Conservation (phyloP, 805 yeast species). For the Candida nonsorbophila region DNA sequence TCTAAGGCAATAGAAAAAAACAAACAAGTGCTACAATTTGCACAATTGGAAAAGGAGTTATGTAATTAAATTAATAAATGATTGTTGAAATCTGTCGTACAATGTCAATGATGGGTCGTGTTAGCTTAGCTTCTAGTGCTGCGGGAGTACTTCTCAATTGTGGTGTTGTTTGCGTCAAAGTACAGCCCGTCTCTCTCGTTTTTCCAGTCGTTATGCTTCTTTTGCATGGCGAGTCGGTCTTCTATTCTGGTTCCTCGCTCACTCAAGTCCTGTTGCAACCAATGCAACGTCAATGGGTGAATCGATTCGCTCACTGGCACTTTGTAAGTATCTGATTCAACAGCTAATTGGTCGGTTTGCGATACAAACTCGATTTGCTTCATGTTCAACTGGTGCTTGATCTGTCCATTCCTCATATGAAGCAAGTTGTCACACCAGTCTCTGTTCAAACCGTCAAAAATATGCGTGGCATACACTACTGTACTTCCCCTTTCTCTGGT, state of each 20-base stretch:
- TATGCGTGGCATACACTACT: constrained; percentile 91
- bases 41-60: constrained; percentile 26
- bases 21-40: constrained; percentile 19
- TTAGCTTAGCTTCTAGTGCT: constrained; percentile 36
- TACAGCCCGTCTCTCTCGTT: constrained; percentile 30
- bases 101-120: constrained; percentile 1
- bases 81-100: constrained; percentile 1
- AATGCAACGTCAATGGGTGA: constrained; percentile 68
- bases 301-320: constrained; percentile 47
- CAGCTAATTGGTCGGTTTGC: constrained; percentile 2
- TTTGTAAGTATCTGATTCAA: constrained; percentile 17
- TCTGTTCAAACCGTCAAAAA: constrained; percentile 85
- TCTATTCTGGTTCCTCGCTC: constrained; percentile 53
- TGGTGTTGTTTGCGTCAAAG: constrained; percentile 41
- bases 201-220: constrained; percentile 55
- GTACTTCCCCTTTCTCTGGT: constrained; percentile 65
- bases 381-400: constrained; percentile 30
- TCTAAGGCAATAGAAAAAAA: constrained; percentile 15
- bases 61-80: neutral
- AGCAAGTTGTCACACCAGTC: constrained; percentile 80
- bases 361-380: constrained; percentile 18
- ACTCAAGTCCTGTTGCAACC: constrained; percentile 54
- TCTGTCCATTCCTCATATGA: constrained; percentile 69
- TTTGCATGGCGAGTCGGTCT: constrained; percentile 27
- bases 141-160: constrained; percentile 45